phyloP scores from a whole-genome alignment of 1,284 basidiomycete species.

The Moesziomyces parantarcticus region DNA sequence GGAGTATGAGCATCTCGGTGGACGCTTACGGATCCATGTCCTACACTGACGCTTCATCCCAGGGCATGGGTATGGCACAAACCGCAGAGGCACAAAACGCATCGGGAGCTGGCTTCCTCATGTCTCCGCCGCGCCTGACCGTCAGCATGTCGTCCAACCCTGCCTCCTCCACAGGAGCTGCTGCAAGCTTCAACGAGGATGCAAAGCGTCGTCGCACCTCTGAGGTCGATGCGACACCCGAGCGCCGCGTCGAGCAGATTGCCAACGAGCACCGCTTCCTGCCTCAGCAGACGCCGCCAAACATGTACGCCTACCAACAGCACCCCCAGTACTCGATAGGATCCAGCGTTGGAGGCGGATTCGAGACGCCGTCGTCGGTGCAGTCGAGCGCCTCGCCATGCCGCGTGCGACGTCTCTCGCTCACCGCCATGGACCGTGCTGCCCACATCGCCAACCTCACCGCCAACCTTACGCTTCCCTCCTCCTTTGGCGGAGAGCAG shows the following conservation, averaged over 20 bases:
- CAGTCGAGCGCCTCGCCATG: constrained; percentile 38
- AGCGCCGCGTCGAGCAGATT: constrained; percentile 28
- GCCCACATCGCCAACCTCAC: constrained; percentile 52
- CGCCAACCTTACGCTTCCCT: constrained; percentile 44
- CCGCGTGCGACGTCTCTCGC: constrained; percentile 38
- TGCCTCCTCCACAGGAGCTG: constrained; percentile 13
- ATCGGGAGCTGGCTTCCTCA: constrained; percentile 52
- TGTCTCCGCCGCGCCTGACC: constrained; percentile 61
- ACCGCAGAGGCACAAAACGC: constrained; percentile 12
- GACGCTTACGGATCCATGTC: constrained; percentile 22
- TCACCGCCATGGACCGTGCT: constrained; percentile 33
- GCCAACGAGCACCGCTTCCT: constrained; percentile 32
- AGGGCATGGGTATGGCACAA: constrained; percentile 14
- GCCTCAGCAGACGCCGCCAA: constrained; percentile 54
- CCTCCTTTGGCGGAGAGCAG: constrained; percentile 23
- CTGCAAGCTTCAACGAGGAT: constrained; percentile 37
- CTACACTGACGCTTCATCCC: constrained; percentile 12
- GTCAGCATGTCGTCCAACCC: constrained; percentile 50
- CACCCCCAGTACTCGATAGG: constrained; percentile 45
- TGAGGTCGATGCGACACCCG: constrained; percentile 37
- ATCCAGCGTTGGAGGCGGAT: constrained; percentile 37
- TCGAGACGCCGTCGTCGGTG: constrained; percentile 47
- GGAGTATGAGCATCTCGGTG: constrained; percentile 46
- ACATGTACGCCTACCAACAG: constrained; percentile 46
- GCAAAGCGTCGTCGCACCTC: constrained; percentile 53